These are phyloP conservation scores for Escallonia rubra DNA, from an alignment of 129 eudicot genomes.

Conservation along the genomic window DNA sequence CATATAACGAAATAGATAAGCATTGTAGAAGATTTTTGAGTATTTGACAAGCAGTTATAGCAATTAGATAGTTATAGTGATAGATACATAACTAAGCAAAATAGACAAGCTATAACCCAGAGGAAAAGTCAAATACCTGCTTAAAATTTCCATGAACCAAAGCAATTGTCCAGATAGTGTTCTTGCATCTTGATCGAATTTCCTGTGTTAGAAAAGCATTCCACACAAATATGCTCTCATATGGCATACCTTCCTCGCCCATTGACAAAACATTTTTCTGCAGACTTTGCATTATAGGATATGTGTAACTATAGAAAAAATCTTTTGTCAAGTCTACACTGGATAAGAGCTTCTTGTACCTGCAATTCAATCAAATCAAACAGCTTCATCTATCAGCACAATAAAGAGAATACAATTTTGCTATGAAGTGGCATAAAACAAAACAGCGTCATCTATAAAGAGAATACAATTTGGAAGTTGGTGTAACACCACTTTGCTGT, in stretches of 20 bases:
- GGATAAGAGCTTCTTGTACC: constrained; percentile 97
- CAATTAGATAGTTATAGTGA: too few species aligned
- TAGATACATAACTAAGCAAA: neutral
- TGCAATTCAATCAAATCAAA: constrained; percentile 27
- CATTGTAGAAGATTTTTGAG: too few species aligned
- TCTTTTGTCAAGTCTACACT: constrained; percentile 90
- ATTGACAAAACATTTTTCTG: constrained; percentile 69
- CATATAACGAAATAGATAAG: too few species aligned
- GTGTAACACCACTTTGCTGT: too few species aligned
- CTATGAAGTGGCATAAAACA: too few species aligned
- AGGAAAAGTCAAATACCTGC: constrained; percentile 49
- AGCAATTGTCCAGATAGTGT: constrained; percentile 91
- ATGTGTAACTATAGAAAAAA: constrained; percentile 90
- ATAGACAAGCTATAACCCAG: neutral
- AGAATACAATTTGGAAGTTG: too few species aligned
- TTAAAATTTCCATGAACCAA: constrained; percentile 88
- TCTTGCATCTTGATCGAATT: constrained; percentile 73
- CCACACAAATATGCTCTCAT: constrained; percentile 91
- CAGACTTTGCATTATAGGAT: constrained; percentile 87
- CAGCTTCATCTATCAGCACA: neutral
- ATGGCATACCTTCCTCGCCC: constrained; percentile 69
- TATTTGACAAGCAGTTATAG: too few species aligned
- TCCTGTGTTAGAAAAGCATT: constrained; percentile 78
- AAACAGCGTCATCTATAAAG: too few species aligned
- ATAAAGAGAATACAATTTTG: too few species aligned